Percentiles rank a stretch among this genome's conserved stretches.
Evolutionary conservation across 2,329 filamentous ascomycete genomes (phyloP).

Genomic region (Aspergillus nomiae): DNA sequence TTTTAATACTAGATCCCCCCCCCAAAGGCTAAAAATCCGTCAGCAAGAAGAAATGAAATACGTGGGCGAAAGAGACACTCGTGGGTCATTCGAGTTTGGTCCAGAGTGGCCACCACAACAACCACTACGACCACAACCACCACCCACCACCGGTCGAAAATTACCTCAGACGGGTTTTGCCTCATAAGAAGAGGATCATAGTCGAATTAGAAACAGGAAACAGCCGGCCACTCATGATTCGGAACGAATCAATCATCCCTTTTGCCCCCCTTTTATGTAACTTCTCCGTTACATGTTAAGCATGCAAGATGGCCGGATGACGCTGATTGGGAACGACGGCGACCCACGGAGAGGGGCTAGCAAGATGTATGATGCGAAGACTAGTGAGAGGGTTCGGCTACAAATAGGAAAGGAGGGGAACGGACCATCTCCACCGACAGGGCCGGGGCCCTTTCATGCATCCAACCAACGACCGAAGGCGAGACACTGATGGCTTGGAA

Average conservation of each 20-base stretch:
- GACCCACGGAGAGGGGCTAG: conserved; percentile 2
- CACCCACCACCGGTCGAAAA: background rate
- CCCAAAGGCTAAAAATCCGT: background rate
- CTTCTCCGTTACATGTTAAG: conserved; percentile 12
- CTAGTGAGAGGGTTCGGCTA: conserved; percentile 20
- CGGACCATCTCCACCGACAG: conserved; percentile 6
- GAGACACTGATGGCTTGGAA: conserved; percentile 1
- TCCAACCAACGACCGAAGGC: conserved; percentile 1
- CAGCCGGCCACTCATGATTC: background rate
- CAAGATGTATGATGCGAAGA: conserved; percentile 25
- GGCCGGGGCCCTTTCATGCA: conserved; percentile 4
- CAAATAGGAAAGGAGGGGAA: conserved; percentile 24
- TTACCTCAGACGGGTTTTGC: conserved; percentile 2
- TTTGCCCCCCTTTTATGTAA: conserved; percentile 8
- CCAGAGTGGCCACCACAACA: background rate
- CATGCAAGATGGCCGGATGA: conserved; percentile 1
- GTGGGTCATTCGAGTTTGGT: conserved; percentile 6
- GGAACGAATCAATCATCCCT: conserved; percentile 1
- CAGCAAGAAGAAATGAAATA: background rate
- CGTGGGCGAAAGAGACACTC: conserved; percentile 1
- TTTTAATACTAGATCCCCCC: background rate
- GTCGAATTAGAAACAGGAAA: background rate
- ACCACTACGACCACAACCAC: background rate
- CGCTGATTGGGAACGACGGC: background rate
- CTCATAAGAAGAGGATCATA: background rate